Conservation (phyloP, 2,329 filamentous ascomycete genomes). For the Pseudogymnoascus sp. region DNA sequence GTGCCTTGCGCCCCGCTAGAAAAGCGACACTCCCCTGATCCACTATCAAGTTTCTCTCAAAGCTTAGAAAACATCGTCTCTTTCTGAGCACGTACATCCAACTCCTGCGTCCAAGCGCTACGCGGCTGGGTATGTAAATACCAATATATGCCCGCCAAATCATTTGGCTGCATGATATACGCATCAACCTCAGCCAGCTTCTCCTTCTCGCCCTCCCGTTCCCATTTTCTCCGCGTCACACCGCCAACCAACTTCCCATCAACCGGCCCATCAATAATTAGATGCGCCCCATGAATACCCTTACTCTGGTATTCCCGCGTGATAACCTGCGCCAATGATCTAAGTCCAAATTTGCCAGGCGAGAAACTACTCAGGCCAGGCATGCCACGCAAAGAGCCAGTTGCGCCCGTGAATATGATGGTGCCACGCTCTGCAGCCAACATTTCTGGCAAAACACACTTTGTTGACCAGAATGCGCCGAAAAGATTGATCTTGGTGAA, state of each 20-base stretch:
- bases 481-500: slow-evolving; percentile 22
- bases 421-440: slow-evolving; percentile 16
- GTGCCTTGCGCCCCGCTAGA: background rate
- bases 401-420: slow-evolving; percentile 77
- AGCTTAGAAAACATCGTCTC: slow-evolving; percentile 21
- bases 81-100: slow-evolving; percentile 54
- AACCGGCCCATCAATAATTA: slow-evolving; percentile 69
- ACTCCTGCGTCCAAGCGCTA: slow-evolving; percentile 70
- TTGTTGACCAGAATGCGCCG: slow-evolving; percentile 19
- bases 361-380: slow-evolving; percentile 64
- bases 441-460: slow-evolving; percentile 19
- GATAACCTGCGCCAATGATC: slow-evolving; percentile 64
- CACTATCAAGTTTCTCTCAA: background rate
- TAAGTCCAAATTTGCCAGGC: slow-evolving; percentile 68
- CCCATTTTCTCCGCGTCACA: slow-evolving; percentile 39
- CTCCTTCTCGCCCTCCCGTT: slow-evolving; percentile 33
- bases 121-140: slow-evolving; percentile 70
- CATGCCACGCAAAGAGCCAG: slow-evolving; percentile 66
- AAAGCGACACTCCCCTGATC: background rate
- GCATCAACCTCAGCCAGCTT: slow-evolving; percentile 16
- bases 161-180: slow-evolving; percentile 35
- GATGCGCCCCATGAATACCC: slow-evolving; percentile 73
- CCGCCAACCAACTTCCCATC: slow-evolving; percentile 29
- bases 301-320: slow-evolving; percentile 74
- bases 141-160: slow-evolving; percentile 78